Base-by-base conservation (phyloP, 495 filamentous ascomycete species). In the Neurospora sublineolata region DNA sequence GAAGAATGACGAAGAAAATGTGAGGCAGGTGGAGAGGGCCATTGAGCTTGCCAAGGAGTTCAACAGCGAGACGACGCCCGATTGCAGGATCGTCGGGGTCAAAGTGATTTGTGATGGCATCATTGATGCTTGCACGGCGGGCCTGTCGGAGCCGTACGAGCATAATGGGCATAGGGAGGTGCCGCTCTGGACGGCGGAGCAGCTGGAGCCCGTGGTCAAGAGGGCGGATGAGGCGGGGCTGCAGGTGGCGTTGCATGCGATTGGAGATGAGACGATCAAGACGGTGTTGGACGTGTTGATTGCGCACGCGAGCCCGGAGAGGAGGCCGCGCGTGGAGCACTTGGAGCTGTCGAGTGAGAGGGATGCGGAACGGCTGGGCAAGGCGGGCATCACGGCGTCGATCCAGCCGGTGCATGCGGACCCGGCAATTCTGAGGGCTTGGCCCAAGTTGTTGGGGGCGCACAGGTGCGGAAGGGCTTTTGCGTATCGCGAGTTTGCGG, bases 31-130 rank as follows among this genome's bases (percentile, higher is more conserved):
- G 0, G 87, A 90, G 38, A 83, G 86, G 12, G 89, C 89, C 0
- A 86, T 87, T 52, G 87, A 86, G 72, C 77, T 91, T 3, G 80
- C 82, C 20, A 67, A 72, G 11, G 68, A 84, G 68, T 87, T 82
- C 74, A 87, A 86, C 69, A 77, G 79, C 3, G 14, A 73, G 0
- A 86, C 82, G 2, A 82, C 78, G 18, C 87, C 86, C 0, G 83
- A 87, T 58, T 87, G 88, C 68, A 80, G 86, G 37, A 79, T 91
- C 18, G 84, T 86, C 2, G 89, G 89, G n/a, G 86, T 91, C 74
- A 91, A 91, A 73, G 80, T 91, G 27, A 91, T 91, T 58, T 88
- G 88, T 71, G 89, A 91, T 70, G 89, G 89, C 1, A 87, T 90
- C 10, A 82, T 91, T 60, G 89, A 91, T 72, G 88, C 86, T 0